Percentiles rank a stretch among this genome's conserved stretches.
These are phyloP conservation scores for Saccharomyces kudriavzevii DNA, from an alignment of 805 yeast genomes.

Conservation along the genomic window DNA sequence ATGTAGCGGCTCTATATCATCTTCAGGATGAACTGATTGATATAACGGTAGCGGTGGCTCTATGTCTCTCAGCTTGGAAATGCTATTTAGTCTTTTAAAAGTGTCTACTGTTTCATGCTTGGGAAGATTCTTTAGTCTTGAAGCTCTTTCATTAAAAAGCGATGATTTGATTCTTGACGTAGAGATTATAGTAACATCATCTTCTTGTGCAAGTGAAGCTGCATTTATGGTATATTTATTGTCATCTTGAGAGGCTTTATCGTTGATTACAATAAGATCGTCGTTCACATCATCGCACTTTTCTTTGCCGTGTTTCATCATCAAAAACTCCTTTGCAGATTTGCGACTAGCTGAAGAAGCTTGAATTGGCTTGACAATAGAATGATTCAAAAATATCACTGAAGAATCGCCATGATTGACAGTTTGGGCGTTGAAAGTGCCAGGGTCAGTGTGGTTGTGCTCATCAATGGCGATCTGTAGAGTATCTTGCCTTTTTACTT, in stretches of 20 bases:
- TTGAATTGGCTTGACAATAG: not conserved
- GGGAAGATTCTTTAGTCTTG: not conserved
- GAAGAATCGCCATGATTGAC: not conserved
- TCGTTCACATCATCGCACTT: not conserved
- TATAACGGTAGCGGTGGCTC: slow-evolving; percentile 16
- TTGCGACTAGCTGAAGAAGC: not conserved
- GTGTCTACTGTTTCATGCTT: not conserved
- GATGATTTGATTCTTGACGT: not conserved
- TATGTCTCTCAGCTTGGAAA: slow-evolving; percentile 13
- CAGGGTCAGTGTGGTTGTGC: not conserved
- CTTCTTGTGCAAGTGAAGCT: not conserved
- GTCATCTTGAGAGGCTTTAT: not conserved
- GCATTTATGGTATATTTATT: not conserved
- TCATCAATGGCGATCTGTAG: not conserved
- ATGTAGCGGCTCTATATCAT: not conserved
- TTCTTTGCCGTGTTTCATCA: not conserved
- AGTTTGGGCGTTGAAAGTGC: not conserved
- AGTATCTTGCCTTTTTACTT: not conserved
- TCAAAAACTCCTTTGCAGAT: not conserved
- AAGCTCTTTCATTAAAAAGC: not conserved
- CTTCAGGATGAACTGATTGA: slow-evolving; percentile 11
- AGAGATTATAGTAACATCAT: not conserved
- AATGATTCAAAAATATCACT: not conserved
- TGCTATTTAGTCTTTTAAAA: slow-evolving; percentile 8
- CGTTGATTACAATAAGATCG: not conserved